phyloP scores from a whole-genome alignment of 148 eudicot species.

The Polygonum aviculare region DNA sequence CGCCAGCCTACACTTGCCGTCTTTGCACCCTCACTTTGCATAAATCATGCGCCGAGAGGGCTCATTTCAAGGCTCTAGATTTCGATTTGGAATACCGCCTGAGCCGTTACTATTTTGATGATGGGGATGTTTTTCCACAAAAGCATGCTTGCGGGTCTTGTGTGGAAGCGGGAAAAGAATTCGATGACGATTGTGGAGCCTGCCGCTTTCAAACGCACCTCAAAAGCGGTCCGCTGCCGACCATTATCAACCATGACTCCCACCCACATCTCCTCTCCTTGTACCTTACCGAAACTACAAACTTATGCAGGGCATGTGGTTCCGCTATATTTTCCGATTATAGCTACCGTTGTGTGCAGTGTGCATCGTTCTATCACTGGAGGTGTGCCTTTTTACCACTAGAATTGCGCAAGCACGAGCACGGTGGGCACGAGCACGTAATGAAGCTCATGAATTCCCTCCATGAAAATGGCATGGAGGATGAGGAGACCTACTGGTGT shows the following conservation, averaged over 20 bases:
- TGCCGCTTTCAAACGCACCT: neutral
- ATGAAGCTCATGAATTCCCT: neutral
- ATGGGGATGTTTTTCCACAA: neutral
- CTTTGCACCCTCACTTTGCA: too few species aligned
- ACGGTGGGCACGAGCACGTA: neutral
- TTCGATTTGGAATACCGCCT: too few species aligned
- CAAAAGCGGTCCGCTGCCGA: neutral
- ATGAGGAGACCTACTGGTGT: neutral
- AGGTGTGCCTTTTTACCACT: neutral
- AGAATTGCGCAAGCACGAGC: neutral
- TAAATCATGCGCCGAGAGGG: too few species aligned
- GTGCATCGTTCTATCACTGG: neutral
- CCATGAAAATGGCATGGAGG: neutral
- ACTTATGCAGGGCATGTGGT: neutral
- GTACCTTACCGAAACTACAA: neutral
- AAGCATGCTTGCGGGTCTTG: neutral
- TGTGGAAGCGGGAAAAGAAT: neutral
- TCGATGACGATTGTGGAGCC: neutral
- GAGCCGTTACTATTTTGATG: too few species aligned
- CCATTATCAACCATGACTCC: neutral
- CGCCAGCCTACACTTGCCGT: neutral
- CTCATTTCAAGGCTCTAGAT: neutral
- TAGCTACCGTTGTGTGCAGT: neutral
- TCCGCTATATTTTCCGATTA: neutral
- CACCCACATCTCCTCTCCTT: neutral